Conservation (phyloP, 306 rosid species). For the Sesbania bispinosa region DNA sequence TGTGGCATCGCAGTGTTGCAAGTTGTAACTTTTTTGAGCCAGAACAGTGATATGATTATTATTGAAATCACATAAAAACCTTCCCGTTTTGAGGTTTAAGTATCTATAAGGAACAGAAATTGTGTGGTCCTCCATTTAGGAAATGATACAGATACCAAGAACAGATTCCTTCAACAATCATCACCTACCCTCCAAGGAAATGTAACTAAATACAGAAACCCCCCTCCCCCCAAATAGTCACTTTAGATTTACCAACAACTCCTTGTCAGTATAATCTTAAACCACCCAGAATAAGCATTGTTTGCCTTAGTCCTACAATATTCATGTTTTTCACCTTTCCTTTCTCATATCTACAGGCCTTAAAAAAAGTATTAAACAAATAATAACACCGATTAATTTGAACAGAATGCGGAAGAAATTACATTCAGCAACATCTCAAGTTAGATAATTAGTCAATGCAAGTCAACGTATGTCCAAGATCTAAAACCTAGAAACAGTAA, state of each 20-base stretch:
- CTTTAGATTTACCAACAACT: background rate
- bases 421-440: background rate
- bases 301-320: background rate
- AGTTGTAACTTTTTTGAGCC: background rate
- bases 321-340: background rate
- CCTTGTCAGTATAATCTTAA: background rate
- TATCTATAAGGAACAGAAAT: background rate
- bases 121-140: background rate
- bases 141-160: background rate
- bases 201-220: background rate
- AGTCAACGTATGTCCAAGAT: slow-evolving; percentile 25
- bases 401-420: background rate
- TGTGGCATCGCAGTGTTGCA: background rate
- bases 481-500: background rate
- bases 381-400: background rate
- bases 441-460: slow-evolving; percentile 14
- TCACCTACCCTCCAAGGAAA: background rate
- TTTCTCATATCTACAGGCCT: background rate
- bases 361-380: background rate
- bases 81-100: background rate
- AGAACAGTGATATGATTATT: background rate
- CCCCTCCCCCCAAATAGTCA: no score
- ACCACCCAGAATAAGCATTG: background rate
- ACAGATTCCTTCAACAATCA: background rate
- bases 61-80: background rate